Base-by-base conservation (phyloP, 2,329 filamentous ascomycete species). In the Neofusicoccum kwambonambiense region DNA sequence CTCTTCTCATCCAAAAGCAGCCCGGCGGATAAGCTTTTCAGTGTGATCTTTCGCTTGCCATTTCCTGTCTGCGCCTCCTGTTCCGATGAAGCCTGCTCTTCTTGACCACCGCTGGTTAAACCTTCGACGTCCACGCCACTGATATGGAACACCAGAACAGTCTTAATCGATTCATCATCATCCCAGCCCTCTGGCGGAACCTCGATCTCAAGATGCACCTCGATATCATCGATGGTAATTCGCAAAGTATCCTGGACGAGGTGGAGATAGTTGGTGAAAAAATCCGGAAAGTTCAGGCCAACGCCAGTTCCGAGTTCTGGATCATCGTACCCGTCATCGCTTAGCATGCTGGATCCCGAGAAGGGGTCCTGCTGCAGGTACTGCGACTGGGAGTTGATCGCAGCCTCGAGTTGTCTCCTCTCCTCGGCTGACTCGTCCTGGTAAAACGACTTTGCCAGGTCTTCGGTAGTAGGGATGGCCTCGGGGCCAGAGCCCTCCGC, bases 401-500 rank as follows among this genome's bases (percentile, higher is more conserved):
- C 89, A 56, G 89, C 86, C 73, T 93, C 89, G 27, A 94, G 80
- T 71, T 89, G 85, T 65, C 81, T 83, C 68, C 85, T 88, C 70
- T 92, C 89, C 56, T 86, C 82, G 4, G 80, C 79, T 12, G 90
- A 87, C 72, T 92, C 88, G 1, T 89, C 86, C 68, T 90, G 83
- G n/a, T 94, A 80, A 73, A 94, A 94, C 0, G 90, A 93, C 72
- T 90, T 85, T 13, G 91, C 90, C 13, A 95, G 81, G 68, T 93
- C 89, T 65, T 87, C 86, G 1, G 89, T 85, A 27, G 90, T 89
- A 0, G 90, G 91, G 3, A 93, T 69, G 64, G 77, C 70, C 15
- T 76, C 71, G 9, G 77, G 73, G 5, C 75, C 35, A 15, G 50
- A 42, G 19, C 22, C 39, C 8, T 41, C 12, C 5, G 51, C n/a